These are phyloP conservation scores for Colletotrichum sp. DNA, from an alignment of 2,329 filamentous ascomycete species.

Conservation along the genomic window DNA sequence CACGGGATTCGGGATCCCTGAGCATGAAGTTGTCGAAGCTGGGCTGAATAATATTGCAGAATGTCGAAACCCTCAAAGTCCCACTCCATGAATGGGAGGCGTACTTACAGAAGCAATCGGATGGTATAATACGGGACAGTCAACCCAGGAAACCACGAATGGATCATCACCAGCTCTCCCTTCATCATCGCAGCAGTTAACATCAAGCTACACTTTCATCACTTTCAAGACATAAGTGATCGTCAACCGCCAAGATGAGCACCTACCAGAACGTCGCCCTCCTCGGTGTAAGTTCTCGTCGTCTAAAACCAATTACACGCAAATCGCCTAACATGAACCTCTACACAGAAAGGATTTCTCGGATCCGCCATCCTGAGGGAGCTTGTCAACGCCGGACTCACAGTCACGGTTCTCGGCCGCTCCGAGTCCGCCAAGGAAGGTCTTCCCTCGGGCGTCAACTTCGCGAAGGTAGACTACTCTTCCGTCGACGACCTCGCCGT, in stretches of 20 bases:
- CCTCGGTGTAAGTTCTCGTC: not conserved
- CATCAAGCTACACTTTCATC: no score
- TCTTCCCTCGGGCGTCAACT: not conserved
- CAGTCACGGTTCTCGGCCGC: conserved; percentile 61
- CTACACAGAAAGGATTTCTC: conserved; percentile 39
- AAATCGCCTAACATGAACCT: not conserved
- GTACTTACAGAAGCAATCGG: not conserved
- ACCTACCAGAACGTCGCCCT: conserved; percentile 11
- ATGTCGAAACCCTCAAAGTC: not conserved
- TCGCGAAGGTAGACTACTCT: not conserved
- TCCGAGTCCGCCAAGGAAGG: conserved; percentile 23
- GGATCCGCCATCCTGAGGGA: conserved; percentile 42
- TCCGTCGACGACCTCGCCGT: conserved; percentile 39
- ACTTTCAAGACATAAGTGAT: not conserved
- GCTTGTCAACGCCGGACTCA: conserved; percentile 46
- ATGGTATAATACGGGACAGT: not conserved
- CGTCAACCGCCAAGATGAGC: not conserved
- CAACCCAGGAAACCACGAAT: not conserved
- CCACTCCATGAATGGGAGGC: not conserved
- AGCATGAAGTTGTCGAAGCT: not conserved
- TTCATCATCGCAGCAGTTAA: not conserved
- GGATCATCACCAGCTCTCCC: not conserved
- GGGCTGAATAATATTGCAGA: not conserved
- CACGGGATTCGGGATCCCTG: not conserved
- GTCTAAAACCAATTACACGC: accelerated